A percentile compares a stretch with the other conserved stretches of the same genome.
Conservation (phyloP, 2,329 filamentous ascomycete genomes). For the Phialemonium atrogriseum region DNA sequence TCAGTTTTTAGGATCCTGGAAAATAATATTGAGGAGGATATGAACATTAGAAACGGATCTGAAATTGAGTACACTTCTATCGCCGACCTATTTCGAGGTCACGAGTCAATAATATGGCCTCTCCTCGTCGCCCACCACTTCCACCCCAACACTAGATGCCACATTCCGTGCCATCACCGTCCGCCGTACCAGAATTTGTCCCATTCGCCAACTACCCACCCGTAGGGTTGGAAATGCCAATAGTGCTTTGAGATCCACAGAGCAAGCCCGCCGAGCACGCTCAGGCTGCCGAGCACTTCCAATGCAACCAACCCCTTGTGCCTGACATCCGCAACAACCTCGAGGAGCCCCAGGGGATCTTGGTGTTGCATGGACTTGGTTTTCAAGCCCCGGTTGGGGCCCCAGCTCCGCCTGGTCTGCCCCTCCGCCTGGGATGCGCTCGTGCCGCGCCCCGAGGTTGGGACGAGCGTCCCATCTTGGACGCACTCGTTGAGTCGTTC, state of each 20-base stretch:
- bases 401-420: conserved; percentile 5
- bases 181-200: conserved; percentile 18
- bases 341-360: conserved; percentile 73
- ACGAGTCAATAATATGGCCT: too few relatives aligned
- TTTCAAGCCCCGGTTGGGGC: background rate
- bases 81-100: too few relatives aligned
- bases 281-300: conserved; percentile 65
- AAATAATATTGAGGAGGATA: too few relatives aligned
- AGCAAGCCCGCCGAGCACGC: conserved; percentile 64
- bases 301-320: conserved; percentile 58
- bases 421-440: conserved; percentile 20
- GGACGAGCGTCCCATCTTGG: conserved; percentile 53
- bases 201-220: conserved; percentile 20
- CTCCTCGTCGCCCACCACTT: too few relatives aligned
- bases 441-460: conserved; percentile 25
- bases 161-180: too few relatives aligned
- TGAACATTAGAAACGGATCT: too few relatives aligned
- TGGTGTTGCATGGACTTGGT: conserved; percentile 31
- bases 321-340: conserved; percentile 58
- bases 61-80: too few relatives aligned
- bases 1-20: too few relatives aligned
- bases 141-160: too few relatives aligned
- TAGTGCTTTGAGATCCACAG: conserved; percentile 43
- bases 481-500: conserved; percentile 59
- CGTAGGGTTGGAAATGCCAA: conserved; percentile 16